Base-by-base conservation (phyloP, 2,329 filamentous ascomycete species). In the Cryphonectria parasitica region DNA sequence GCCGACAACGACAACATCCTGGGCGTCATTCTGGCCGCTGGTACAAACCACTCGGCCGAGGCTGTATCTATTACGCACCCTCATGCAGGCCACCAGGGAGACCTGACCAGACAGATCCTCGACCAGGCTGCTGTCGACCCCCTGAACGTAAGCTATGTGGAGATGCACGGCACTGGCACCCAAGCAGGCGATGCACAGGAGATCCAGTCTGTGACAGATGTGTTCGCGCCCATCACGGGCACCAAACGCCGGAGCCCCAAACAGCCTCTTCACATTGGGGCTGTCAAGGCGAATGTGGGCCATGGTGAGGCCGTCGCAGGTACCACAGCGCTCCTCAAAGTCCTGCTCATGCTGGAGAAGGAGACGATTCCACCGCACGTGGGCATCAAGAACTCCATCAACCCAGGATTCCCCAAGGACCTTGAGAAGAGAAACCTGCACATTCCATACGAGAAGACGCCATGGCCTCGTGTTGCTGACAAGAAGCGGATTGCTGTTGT, bases 131-230 rank as follows among this genome's bases (percentile, higher is more conserved):
- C 85, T 71, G 80, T 90, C 34, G 85, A 89, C 74, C 87, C 88
- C 2, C 82, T 86, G 72, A 86, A 89, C 66, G 84, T 91, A 71
- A 85, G 84, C 77, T 90, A 89, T 74, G 86, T 91, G n/a, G 89
- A 91, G 77, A 88, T 91, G 84, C 89, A 92, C 77, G 90, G 90
- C 22, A 92, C 90, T 13, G 90, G 89, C 69, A 91, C 89, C 2
- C 88, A 90, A 75, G 88, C 87, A 63, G 89, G 88, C 75, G 89
- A 91, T 75, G 85, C 84, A 6, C 86, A 85, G 39, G 89, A 91
- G 77, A 89, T 89, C 85, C 84, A 85, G 5, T 89, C 87, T 0
- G 87, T 91, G 68, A 83, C 84, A 58, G 85, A 72, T 67, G 71
- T 71, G 3, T 77, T 72, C 36, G 74, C 75, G 8, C 73, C 74